Evolutionary conservation across 345 rosid species (phyloP), one percentile per base, ranked within the genome.

Genomic region (Excoecaria cochinchinensis): DNA sequence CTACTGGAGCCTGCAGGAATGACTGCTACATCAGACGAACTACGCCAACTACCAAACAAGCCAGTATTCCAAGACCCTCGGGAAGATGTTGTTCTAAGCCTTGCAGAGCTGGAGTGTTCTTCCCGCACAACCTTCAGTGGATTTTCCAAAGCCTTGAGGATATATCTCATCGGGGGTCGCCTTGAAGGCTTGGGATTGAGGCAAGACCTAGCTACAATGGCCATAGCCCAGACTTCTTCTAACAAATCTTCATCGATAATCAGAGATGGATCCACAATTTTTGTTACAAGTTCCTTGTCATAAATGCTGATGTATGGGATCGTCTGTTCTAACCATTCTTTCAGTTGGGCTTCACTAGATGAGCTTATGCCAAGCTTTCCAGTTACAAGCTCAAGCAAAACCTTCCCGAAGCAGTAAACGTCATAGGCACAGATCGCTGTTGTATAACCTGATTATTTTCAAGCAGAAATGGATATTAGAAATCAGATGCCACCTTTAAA

Each of bases 221-320:
- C 97, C 97, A 96, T 93, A 6, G 99, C 98, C 99, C 99, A 96
- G 39, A 96, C 97, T 85, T 96, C 99, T 80, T 96, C 99, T 57
- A 96, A 79, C 7, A 93, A 84, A 78, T 96, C 99, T 72, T 96
- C 99, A 21, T 96, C 98, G 4, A 96, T 89, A 16, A 96, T 86
- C 19, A 96, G 82, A 19, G 94, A 88, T 14, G 97, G 99, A 80
- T 96, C 98, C 48, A 96, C 77, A 53, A 96, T 93, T 85, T 92
- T 96, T 13, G 86, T 90, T 71, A 96, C 91, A 25, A 93, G 95
- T 67, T 92, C 99, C 86, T 93, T 93, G 77, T 96, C 97, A 38
- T 92, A 89, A 77, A 93, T 88, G 77, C 88, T 93, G 73, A 96
- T 93, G 81, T 86, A 86, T 3, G 87, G 93, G 50, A 93, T 78